phyloP scores from a whole-genome alignment of 495 filamentous ascomycete species.

The Neurospora sp. region DNA sequence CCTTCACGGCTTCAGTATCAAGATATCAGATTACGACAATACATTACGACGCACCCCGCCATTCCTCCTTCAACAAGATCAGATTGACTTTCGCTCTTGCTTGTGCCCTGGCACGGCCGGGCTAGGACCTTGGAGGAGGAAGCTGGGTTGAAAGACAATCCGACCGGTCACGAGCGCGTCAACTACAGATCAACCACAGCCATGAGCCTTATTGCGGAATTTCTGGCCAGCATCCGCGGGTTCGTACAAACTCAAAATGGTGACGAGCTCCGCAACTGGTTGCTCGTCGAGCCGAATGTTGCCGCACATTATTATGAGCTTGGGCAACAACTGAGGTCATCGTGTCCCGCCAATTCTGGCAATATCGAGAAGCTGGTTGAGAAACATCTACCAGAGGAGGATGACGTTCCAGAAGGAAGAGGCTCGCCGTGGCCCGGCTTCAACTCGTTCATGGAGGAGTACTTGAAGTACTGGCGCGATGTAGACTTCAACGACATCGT shows the following conservation, averaged over 20 bases:
- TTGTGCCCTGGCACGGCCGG: background rate
- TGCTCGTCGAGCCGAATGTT: conserved; percentile 33
- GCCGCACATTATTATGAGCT: conserved; percentile 57
- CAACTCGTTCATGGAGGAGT: conserved; percentile 64
- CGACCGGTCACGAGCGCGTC: background rate
- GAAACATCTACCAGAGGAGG: conserved; percentile 41
- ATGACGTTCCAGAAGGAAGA: conserved; percentile 33
- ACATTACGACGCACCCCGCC: background rate
- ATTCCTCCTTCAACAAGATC: background rate
- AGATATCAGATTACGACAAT: background rate
- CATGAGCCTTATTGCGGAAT: conserved; percentile 30
- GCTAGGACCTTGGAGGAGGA: background rate
- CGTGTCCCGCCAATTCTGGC: conserved; percentile 38
- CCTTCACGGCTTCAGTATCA: background rate
- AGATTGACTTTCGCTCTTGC: background rate
- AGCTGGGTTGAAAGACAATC: background rate
- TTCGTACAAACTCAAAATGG: conserved; percentile 30
- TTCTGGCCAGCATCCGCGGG: conserved; percentile 30
- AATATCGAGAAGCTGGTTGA: conserved; percentile 53
- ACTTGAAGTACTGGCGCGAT: conserved; percentile 69
- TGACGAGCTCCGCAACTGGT: conserved; percentile 31
- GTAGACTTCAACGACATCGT: conserved; percentile 65
- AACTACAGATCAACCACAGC: background rate
- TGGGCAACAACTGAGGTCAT: conserved; percentile 49
- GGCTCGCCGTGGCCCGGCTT: conserved; percentile 66